phyloP scores from a whole-genome alignment of 2,329 filamentous ascomycete genomes.

The Aspergillus texensis region DNA sequence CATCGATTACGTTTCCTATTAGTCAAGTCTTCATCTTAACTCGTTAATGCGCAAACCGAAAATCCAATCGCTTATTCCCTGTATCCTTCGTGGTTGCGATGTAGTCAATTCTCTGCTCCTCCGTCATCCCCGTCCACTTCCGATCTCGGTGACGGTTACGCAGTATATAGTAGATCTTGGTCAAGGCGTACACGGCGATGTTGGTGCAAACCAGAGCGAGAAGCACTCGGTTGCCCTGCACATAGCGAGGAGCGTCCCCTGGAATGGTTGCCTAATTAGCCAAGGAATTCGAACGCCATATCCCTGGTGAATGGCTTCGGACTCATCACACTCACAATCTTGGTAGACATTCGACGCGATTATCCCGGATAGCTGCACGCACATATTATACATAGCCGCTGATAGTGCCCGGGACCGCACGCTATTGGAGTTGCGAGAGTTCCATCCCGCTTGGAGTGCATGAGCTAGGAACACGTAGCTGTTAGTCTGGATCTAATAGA shows the following conservation, averaged over 20 bases:
- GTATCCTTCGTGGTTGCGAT: slow-evolving; percentile 34
- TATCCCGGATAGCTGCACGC: slow-evolving; percentile 37
- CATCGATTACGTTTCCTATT: slow-evolving; percentile 4
- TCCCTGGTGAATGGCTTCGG: background rate
- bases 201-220: slow-evolving; percentile 27
- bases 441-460: slow-evolving; percentile 52
- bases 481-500: slow-evolving; percentile 5
- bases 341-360: slow-evolving; percentile 43
- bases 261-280: slow-evolving; percentile 6
- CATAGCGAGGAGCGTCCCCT: slow-evolving; percentile 49
- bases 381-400: slow-evolving; percentile 45
- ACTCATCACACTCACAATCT: slow-evolving; percentile 19
- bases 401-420: slow-evolving; percentile 42
- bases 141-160: slow-evolving; percentile 32
- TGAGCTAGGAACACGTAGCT: slow-evolving; percentile 45
- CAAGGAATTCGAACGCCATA: slow-evolving; percentile 1
- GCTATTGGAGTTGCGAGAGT: slow-evolving; percentile 43
- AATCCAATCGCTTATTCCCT: slow-evolving; percentile 40
- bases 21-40: background rate
- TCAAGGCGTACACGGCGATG: slow-evolving; percentile 29
- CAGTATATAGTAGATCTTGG: slow-evolving; percentile 36
- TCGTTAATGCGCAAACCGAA: slow-evolving; percentile 35
- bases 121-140: slow-evolving; percentile 36
- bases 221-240: slow-evolving; percentile 44
- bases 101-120: slow-evolving; percentile 32